Conservation (phyloP, 768 basidiomycete species). For the Termitomyces bulborhizus region DNA sequence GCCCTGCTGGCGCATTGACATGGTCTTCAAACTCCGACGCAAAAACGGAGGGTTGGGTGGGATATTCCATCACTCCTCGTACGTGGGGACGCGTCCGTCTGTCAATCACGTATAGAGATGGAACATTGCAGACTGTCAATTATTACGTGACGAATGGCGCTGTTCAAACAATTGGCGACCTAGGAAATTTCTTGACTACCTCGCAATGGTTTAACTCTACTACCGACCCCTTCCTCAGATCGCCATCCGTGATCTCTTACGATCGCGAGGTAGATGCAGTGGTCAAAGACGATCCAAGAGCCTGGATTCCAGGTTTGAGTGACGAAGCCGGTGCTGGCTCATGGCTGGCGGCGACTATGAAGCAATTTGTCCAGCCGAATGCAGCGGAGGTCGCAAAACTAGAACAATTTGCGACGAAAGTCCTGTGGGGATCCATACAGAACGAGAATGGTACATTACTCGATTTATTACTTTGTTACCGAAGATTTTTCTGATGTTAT, state of each 20-base stretch:
- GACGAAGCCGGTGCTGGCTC: slow-evolving; percentile 59
- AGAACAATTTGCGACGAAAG: slow-evolving; percentile 41
- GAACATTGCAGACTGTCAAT: slow-evolving; percentile 45
- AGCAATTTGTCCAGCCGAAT: slow-evolving; percentile 48
- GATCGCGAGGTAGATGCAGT: slow-evolving; percentile 44
- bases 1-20: slow-evolving; percentile 39
- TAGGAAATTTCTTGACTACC: slow-evolving; percentile 50
- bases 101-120: slow-evolving; percentile 44
- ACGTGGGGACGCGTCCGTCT: slow-evolving; percentile 45
- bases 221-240: slow-evolving; percentile 45
- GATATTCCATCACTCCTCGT: slow-evolving; percentile 38
- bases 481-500: neutral
- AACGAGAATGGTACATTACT: slow-evolving; percentile 34
- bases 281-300: slow-evolving; percentile 44
- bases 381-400: slow-evolving; percentile 47
- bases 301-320: slow-evolving; percentile 56
- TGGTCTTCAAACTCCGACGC: slow-evolving; percentile 40
- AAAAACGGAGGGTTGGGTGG: slow-evolving; percentile 34
- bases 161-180: slow-evolving; percentile 36
- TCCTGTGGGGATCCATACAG: slow-evolving; percentile 45
- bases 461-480: neutral
- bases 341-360: slow-evolving; percentile 51
- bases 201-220: slow-evolving; percentile 46
- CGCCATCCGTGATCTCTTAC: slow-evolving; percentile 49
- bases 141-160: slow-evolving; percentile 45